A percentile compares a stretch with the other conserved stretches of the same genome.
Evolutionary conservation across 306 rosid genomes (phyloP).

Genomic region (Canavalia gladiata): DNA sequence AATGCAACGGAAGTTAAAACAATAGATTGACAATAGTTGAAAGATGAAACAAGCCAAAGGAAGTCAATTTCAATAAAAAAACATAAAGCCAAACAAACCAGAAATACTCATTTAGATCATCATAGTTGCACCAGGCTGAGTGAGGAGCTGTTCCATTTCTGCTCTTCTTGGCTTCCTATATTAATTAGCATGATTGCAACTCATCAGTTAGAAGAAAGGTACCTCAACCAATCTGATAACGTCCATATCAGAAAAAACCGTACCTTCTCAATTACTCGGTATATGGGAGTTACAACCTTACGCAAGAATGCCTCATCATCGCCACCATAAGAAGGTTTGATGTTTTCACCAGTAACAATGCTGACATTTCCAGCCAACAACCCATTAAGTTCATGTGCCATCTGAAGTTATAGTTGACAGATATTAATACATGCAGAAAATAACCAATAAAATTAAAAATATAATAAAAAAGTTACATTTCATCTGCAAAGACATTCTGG

Average conservation of each 20-base stretch:
- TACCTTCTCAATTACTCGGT: conserved; percentile 86
- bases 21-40: conserved; percentile 15
- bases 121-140: conserved; percentile 87
- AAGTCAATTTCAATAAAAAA: conserved; percentile 34
- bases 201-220: conserved; percentile 33
- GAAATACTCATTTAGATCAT: conserved; percentile 91
- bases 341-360: conserved; percentile 97
- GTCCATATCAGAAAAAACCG: conserved; percentile 18
- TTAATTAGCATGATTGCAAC: conserved; percentile 31
- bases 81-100: conserved; percentile 63
- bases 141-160: conserved; percentile 76
- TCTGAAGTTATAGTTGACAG: conserved; percentile 58
- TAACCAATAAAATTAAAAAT: neutral
- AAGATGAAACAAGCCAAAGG: conserved; percentile 34
- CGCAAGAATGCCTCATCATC: conserved; percentile 95
- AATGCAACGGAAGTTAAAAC: conserved; percentile 41
- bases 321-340: conserved; percentile 98
- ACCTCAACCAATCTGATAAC: conserved; percentile 37
- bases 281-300: conserved; percentile 89
- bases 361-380: conserved; percentile 98
- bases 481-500: conserved; percentile 20
- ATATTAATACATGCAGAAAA: conserved; percentile 30
- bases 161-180: conserved; percentile 74
- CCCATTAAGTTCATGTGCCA: conserved; percentile 98
- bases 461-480: conserved; percentile 1